Conservation (phyloP, 208 protist species). For the Acanthamoeba triangularis region DNA sequence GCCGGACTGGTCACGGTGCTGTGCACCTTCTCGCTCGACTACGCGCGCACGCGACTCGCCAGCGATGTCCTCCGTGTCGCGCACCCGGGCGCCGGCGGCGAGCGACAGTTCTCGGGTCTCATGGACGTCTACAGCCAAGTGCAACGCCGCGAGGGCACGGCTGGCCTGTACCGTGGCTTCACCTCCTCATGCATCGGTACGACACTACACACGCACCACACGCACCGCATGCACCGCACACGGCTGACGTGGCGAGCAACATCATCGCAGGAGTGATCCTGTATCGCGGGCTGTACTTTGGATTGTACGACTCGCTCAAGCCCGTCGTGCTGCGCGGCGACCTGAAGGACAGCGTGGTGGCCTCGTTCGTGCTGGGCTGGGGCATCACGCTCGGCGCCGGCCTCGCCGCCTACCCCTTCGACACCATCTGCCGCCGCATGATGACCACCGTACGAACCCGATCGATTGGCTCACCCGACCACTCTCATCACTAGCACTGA, state of each 20-base stretch:
- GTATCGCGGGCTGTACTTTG: conserved; percentile 98
- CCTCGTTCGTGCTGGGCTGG: conserved; percentile 55
- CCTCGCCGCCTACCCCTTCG: conserved; percentile 96
- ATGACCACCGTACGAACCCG: conserved; percentile 96
- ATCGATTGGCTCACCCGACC: no score
- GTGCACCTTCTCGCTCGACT: conserved; percentile 98
- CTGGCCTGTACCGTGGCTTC: conserved; percentile 79
- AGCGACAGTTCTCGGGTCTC: neutral
- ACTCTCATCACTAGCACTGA: no score
- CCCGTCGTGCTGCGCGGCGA: conserved; percentile 14
- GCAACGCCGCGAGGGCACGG: conserved; percentile 95
- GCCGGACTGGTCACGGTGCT: conserved; percentile 96
- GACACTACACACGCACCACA: no score
- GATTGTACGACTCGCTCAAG: conserved; percentile 95
- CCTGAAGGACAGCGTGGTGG: neutral
- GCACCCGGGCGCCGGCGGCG: conserved; percentile 79
- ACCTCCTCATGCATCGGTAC: conserved; percentile 97
- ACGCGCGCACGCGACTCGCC: conserved; percentile 97
- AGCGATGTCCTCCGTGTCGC: conserved; percentile 87
- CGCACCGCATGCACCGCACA: no score
- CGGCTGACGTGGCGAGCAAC: no score
- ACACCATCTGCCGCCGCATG: conserved; percentile 98
- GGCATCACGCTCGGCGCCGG: conserved; percentile 86
- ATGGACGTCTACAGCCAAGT: conserved; percentile 96
- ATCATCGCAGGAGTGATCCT: conserved; percentile 95